Percentiles rank a stretch among this genome's conserved stretches.
These are phyloP conservation scores for Ustilago cynodontis DNA, from an alignment of 1,284 basidiomycete species.

Conservation along the genomic window DNA sequence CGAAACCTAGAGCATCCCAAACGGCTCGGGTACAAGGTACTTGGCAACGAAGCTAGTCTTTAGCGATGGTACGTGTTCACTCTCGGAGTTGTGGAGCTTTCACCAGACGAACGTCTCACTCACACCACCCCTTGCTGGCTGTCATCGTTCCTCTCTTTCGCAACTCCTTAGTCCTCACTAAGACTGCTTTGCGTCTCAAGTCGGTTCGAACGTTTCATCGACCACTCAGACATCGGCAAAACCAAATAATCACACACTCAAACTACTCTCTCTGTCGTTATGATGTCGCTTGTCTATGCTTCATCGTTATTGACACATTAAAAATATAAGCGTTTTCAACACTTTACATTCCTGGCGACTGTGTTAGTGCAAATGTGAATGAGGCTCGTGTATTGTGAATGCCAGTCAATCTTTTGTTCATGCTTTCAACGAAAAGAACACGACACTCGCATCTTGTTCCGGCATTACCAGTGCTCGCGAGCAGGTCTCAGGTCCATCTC, in stretches of 20 bases:
- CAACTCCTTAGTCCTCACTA: constrained; percentile 19
- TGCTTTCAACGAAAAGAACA: too few species aligned
- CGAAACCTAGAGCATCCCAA: constrained; percentile 21
- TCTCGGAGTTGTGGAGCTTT: not conserved
- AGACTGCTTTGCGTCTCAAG: constrained; percentile 19
- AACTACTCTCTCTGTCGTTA: constrained; percentile 25
- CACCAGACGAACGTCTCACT: constrained; percentile 3
- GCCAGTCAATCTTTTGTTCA: too few species aligned
- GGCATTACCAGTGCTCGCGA: constrained; percentile 52
- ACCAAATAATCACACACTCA: constrained; percentile 27
- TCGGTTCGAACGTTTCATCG: constrained; percentile 30
- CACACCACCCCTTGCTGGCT: constrained; percentile 1
- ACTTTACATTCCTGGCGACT: constrained; percentile 16
- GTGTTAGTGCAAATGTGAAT: not conserved
- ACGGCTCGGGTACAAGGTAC: constrained; percentile 27
- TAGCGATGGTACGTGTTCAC: constrained; percentile 35
- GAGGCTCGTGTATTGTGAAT: too few species aligned
- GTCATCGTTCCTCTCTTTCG: not conserved
- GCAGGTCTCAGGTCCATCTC: constrained; percentile 62
- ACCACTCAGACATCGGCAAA: constrained; percentile 32
- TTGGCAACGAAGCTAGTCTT: constrained; percentile 18
- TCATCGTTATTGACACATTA: constrained; percentile 16
- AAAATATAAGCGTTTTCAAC: constrained; percentile 55
- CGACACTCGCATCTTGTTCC: too few species aligned
- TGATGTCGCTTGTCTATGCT: constrained; percentile 41